These are phyloP conservation scores for Saksenaea vasiformis DNA, from an alignment of 371 early-diverging fungal species.

Conservation along the genomic window DNA sequence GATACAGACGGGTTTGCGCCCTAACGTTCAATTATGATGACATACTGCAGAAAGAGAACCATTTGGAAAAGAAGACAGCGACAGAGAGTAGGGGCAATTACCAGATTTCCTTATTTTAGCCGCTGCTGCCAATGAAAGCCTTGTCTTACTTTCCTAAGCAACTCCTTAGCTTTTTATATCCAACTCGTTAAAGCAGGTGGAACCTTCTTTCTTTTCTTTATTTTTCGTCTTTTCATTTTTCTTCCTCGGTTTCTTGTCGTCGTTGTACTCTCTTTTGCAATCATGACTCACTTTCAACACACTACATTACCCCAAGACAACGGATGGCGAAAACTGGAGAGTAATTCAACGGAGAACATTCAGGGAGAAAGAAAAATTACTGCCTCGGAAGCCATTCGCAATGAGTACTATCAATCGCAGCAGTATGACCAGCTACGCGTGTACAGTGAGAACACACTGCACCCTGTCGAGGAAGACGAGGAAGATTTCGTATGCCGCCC, in stretches of 20 bases:
- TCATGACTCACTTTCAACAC: not conserved
- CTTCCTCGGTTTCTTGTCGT: slow-evolving; percentile 13
- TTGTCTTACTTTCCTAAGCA: not conserved
- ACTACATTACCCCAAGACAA: not conserved
- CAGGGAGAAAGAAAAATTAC: slow-evolving; percentile 17
- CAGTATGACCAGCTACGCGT: not conserved
- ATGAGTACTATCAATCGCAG: slow-evolving; percentile 38
- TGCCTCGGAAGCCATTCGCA: slow-evolving; percentile 43
- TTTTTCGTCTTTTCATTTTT: slow-evolving; percentile 1
- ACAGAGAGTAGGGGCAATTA: too few species aligned
- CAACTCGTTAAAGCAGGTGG: not conserved
- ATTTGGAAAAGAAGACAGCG: too few species aligned
- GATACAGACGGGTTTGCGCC: too few species aligned
- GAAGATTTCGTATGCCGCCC: slow-evolving; percentile 22
- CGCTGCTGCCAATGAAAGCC: too few species aligned
- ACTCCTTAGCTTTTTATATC: not conserved
- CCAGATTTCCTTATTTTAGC: too few species aligned
- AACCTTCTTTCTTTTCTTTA: slow-evolving; percentile 1
- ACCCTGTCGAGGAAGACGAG: slow-evolving; percentile 16
- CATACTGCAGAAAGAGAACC: too few species aligned
- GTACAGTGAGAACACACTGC: not conserved
- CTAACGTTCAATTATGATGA: too few species aligned
- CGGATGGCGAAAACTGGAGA: not conserved
- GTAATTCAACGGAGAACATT: slow-evolving; percentile 3
- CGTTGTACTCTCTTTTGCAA: too few species aligned